Percentiles rank a stretch among this genome's conserved stretches.
Conservation (phyloP, 2,329 filamentous ascomycete genomes). For the Cercospora citrullina region DNA sequence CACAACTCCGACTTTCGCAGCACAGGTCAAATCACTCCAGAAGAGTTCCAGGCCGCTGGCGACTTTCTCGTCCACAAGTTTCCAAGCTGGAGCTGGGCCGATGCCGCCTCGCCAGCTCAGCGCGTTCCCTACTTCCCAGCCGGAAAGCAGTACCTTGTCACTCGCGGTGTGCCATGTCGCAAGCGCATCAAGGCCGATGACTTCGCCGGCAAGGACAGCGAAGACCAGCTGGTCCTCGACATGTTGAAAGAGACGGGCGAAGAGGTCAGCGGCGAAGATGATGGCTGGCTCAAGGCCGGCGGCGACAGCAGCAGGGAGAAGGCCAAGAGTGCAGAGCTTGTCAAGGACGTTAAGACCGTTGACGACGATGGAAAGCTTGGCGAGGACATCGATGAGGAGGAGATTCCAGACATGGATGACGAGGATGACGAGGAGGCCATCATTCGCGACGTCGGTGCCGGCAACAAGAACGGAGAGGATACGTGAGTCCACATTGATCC, state of each 20-base stretch:
- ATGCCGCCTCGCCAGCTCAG: slow-evolving; percentile 77
- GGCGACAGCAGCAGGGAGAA: slow-evolving; percentile 64
- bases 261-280: slow-evolving; percentile 61
- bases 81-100: slow-evolving; percentile 95
- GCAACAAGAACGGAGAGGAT: slow-evolving; percentile 47
- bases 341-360: slow-evolving; percentile 81
- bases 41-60: slow-evolving; percentile 92
- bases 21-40: slow-evolving; percentile 93
- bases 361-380: slow-evolving; percentile 87
- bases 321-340: slow-evolving; percentile 58
- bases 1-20: slow-evolving; percentile 91
- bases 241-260: slow-evolving; percentile 60
- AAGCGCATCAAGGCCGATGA: slow-evolving; percentile 78
- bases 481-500: slow-evolving; percentile 49
- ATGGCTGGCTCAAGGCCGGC: slow-evolving; percentile 89
- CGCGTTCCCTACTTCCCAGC: slow-evolving; percentile 78
- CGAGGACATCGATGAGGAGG: slow-evolving; percentile 72
- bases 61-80: slow-evolving; percentile 99
- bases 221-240: slow-evolving; percentile 82
- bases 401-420: slow-evolving; percentile 98
- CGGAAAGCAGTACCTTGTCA: slow-evolving; percentile 93
- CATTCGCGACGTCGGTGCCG: slow-evolving; percentile 68
- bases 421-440: slow-evolving; percentile 95
- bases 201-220: slow-evolving; percentile 83
- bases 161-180: slow-evolving; percentile 90